Evolutionary conservation across 2,329 filamentous ascomycete species (phyloP).

Genomic region (Fusarium setosum): DNA sequence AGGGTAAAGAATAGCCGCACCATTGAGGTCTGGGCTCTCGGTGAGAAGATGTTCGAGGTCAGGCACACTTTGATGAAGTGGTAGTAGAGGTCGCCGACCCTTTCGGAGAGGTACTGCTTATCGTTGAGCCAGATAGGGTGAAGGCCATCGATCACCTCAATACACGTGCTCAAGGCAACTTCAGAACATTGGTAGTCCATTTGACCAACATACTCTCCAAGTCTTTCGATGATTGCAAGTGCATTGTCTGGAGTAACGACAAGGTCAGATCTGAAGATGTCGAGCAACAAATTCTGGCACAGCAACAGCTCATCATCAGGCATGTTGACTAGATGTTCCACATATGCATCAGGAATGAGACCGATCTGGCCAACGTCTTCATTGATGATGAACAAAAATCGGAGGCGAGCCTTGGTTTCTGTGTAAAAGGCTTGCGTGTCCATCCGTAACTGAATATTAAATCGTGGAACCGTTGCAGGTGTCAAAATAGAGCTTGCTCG

Average conservation of each 20-base stretch:
- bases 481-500: conserved; percentile 53
- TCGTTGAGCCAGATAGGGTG: conserved; percentile 72
- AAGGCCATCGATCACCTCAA: conserved; percentile 75
- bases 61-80: conserved; percentile 79
- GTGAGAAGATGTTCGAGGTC: conserved; percentile 75
- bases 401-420: conserved; percentile 59
- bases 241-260: conserved; percentile 60
- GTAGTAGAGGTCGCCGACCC: conserved; percentile 80
- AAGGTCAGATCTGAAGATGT: conserved; percentile 66
- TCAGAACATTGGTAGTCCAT: conserved; percentile 80
- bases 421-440: conserved; percentile 60
- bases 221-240: conserved; percentile 58
- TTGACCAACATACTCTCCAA: conserved; percentile 63
- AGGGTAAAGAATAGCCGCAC: conserved; percentile 77
- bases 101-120: conserved; percentile 69
- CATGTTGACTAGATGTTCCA: conserved; percentile 62
- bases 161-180: conserved; percentile 73
- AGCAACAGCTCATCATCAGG: conserved; percentile 65
- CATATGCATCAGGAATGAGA: conserved; percentile 60
- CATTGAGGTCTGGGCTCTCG: conserved; percentile 74
- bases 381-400: conserved; percentile 56
- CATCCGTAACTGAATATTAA: conserved; percentile 54
- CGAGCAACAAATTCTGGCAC: conserved; percentile 61
- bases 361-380: conserved; percentile 58
- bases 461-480: conserved; percentile 57